Conservation (phyloP, 805 yeast species). For the Clavispora phyllophila region DNA sequence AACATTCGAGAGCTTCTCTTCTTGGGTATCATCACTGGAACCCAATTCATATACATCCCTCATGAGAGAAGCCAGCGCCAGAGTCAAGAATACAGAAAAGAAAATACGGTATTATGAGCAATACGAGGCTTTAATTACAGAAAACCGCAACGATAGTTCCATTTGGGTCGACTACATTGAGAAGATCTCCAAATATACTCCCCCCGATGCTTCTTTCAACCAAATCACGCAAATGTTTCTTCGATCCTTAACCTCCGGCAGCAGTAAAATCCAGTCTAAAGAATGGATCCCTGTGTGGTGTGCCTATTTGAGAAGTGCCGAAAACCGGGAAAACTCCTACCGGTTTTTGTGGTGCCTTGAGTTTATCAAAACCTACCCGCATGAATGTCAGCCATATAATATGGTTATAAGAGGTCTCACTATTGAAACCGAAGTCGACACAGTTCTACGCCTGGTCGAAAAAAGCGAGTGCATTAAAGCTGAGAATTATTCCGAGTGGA, state of each 20-base stretch:
- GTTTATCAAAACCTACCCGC: not conserved
- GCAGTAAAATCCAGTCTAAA: conserved; percentile 2
- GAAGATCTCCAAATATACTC: conserved; percentile 17
- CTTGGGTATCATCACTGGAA: conserved; percentile 30
- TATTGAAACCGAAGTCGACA: not conserved
- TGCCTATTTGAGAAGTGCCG: not conserved
- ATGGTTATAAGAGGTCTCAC: not conserved
- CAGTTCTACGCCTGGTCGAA: not conserved
- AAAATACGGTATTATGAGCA: conserved; percentile 28
- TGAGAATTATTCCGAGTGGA: not conserved
- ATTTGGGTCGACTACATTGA: conserved; percentile 33
- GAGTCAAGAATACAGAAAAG: conserved; percentile 25
- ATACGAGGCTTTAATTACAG: conserved; percentile 24
- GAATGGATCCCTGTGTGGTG: conserved; percentile 9
- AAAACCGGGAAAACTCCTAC: not conserved
- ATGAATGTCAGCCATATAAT: not conserved
- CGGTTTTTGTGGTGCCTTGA: not conserved
- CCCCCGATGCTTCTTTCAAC: not conserved
- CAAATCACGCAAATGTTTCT: conserved; percentile 14
- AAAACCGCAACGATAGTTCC: conserved; percentile 10
- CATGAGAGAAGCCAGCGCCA: conserved; percentile 33
- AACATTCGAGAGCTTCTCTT: conserved; percentile 36
- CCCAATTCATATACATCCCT: conserved; percentile 24
- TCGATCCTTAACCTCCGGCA: conserved; percentile 15
- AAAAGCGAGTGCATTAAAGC: not conserved